These are phyloP conservation scores for Microcyclospora tardicrescens DNA, from an alignment of 2,329 filamentous ascomycete species.

Conservation along the genomic window DNA sequence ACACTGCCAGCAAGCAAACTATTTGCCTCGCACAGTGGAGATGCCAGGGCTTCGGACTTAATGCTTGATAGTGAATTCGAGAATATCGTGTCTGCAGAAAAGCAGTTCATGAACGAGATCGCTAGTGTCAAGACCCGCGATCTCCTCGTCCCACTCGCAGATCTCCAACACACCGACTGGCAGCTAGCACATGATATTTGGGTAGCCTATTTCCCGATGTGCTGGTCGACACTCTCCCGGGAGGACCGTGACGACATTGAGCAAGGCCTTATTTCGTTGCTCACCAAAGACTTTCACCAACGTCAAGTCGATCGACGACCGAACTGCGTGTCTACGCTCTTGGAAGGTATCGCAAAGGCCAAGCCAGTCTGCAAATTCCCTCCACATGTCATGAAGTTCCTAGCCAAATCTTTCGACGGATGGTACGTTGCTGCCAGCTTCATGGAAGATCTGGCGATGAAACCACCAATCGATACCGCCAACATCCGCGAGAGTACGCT, in stretches of 20 bases:
- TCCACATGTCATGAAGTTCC: conserved; percentile 89
- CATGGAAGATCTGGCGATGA: conserved; percentile 77
- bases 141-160: conserved; percentile 74
- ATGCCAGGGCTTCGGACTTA: conserved; percentile 46
- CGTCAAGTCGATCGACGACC: conserved; percentile 89
- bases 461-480: conserved; percentile 70
- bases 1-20: conserved; percentile 61
- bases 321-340: conserved; percentile 84
- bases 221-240: conserved; percentile 75
- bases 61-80: conserved; percentile 80
- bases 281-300: conserved; percentile 92
- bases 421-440: conserved; percentile 94
- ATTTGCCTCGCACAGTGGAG: conserved; percentile 60
- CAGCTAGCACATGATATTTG: conserved; percentile 79
- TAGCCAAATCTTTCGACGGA: conserved; percentile 84
- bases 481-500: conserved; percentile 85
- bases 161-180: conserved; percentile 81
- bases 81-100: conserved; percentile 61
- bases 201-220: conserved; percentile 82
- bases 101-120: conserved; percentile 70
- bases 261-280: conserved; percentile 73
- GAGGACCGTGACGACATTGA: conserved; percentile 87
- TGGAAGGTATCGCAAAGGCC: conserved; percentile 75
- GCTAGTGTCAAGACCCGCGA: conserved; percentile 79
- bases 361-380: conserved; percentile 84